Percentiles rank a stretch among this genome's conserved stretches.
These are phyloP conservation scores for Phytophthora pisi DNA, from an alignment of 352 stramenopile species.

Conservation along the genomic window DNA sequence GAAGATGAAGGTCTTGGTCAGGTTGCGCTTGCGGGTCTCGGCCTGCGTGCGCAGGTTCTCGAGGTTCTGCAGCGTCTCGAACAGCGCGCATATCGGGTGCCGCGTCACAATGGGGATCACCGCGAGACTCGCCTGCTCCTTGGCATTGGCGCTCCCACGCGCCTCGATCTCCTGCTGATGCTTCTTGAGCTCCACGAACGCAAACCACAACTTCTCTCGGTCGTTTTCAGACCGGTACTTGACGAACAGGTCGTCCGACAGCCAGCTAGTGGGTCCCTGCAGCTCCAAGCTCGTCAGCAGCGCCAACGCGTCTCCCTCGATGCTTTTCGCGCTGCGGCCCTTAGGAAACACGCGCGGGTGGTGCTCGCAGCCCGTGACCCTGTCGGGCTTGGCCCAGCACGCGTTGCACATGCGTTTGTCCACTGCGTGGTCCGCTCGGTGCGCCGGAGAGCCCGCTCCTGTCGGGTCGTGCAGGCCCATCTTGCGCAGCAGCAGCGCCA, in stretches of 20 bases:
- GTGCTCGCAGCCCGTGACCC: conserved; percentile 69
- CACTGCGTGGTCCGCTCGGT: conserved; percentile 64
- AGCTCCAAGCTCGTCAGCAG: conserved; percentile 51
- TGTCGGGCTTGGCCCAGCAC: conserved; percentile 70
- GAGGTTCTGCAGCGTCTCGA: conserved; percentile 62
- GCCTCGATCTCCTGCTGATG: conserved; percentile 39
- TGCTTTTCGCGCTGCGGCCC: conserved; percentile 25
- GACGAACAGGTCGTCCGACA: conserved; percentile 77
- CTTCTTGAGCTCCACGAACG: conserved; percentile 51
- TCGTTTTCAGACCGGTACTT: conserved; percentile 83
- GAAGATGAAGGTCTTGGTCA: conserved; percentile 83
- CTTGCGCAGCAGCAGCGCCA: conserved; percentile 70
- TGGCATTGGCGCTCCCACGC: conserved; percentile 6
- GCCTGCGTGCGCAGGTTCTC: conserved; percentile 75
- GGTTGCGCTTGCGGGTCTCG: conserved; percentile 70
- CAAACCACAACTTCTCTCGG: conserved; percentile 64
- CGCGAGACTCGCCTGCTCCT: conserved; percentile 33
- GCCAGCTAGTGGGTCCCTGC: conserved; percentile 81
- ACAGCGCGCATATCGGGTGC: conserved; percentile 70
- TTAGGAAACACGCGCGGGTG: conserved; percentile 49
- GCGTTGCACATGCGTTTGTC: conserved; percentile 85
- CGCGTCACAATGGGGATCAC: conserved; percentile 62
- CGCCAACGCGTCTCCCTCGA: conserved; percentile 27
- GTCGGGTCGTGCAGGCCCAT: conserved; percentile 62
- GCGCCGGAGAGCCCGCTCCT: conserved; percentile 33